Conservation (phyloP, 345 rosid species). For the Pistacia integerrima region DNA sequence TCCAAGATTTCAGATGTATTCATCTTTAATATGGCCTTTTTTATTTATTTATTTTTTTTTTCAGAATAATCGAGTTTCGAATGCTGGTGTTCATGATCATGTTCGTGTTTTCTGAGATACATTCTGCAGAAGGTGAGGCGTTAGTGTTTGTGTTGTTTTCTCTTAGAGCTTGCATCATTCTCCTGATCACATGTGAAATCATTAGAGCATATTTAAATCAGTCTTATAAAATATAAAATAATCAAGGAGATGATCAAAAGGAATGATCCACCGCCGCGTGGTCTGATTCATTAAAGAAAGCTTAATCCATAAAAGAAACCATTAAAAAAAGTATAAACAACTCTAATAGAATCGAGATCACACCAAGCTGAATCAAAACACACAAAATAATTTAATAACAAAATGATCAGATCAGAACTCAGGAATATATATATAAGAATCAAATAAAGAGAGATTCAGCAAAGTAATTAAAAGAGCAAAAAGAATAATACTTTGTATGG, state of each 20-base stretch:
- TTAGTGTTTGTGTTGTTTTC: background rate
- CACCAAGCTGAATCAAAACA: background rate
- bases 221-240: background rate
- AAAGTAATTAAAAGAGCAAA: background rate
- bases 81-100: too few relatives aligned
- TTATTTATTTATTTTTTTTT: too few relatives aligned
- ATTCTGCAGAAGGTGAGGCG: background rate
- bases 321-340: background rate
- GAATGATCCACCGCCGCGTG: background rate
- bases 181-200: background rate
- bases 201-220: background rate
- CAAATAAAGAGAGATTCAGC: background rate
- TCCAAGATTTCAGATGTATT: background rate
- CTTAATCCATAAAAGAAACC: background rate
- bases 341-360: background rate
- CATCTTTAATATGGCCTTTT: too few relatives aligned
- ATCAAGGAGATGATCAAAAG: background rate
- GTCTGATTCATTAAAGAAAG: background rate
- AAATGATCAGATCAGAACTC: background rate
- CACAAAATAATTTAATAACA: background rate
- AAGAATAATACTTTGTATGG: constrained; percentile 31
- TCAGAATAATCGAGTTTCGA: background rate
- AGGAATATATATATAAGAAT: background rate
- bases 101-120: background rate
- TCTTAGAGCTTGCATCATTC: background rate